Evolutionary conservation across 108 stramenopile genomes (phyloP).

Genomic region (Pseudonitzschia delicatissima): DNA sequence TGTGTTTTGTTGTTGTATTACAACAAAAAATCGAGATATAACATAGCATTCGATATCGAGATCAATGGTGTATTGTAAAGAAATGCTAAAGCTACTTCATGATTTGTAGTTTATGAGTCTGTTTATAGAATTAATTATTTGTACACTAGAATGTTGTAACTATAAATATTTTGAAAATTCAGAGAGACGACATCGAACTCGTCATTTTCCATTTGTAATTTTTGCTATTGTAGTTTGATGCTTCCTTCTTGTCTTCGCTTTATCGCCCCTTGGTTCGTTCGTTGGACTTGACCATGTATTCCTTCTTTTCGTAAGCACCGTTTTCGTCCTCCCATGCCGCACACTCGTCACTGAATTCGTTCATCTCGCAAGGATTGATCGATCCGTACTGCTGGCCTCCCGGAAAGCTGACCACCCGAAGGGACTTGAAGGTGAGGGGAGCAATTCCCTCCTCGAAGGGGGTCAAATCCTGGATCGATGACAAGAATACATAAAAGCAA

Average conservation of each 20-base stretch:
- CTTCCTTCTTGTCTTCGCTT: no score
- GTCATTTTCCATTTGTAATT: no score
- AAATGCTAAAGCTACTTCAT: no score
- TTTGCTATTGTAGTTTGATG: neutral
- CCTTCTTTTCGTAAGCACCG: conserved; percentile 64
- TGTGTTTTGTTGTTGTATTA: no score
- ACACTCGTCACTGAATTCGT: conserved; percentile 89
- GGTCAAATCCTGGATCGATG: conserved; percentile 33
- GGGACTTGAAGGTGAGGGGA: conserved; percentile 59
- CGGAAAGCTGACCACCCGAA: conserved; percentile 80
- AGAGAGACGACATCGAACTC: no score
- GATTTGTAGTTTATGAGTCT: no score
- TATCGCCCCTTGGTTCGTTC: conserved; percentile 71
- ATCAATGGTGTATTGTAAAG: no score
- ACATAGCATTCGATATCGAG: no score
- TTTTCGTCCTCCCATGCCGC: conserved; percentile 82
- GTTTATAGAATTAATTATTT: no score
- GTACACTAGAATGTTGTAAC: no score
- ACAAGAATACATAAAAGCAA: neutral
- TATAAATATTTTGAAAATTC: no score
- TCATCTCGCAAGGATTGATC: conserved; percentile 94
- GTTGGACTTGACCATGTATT: conserved; percentile 79
- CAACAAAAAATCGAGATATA: no score
- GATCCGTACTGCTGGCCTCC: conserved; percentile 94
- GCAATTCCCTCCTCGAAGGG: conserved; percentile 74